phyloP scores from a whole-genome alignment of 352 stramenopile genomes.

The Plasmopara halstedii region DNA sequence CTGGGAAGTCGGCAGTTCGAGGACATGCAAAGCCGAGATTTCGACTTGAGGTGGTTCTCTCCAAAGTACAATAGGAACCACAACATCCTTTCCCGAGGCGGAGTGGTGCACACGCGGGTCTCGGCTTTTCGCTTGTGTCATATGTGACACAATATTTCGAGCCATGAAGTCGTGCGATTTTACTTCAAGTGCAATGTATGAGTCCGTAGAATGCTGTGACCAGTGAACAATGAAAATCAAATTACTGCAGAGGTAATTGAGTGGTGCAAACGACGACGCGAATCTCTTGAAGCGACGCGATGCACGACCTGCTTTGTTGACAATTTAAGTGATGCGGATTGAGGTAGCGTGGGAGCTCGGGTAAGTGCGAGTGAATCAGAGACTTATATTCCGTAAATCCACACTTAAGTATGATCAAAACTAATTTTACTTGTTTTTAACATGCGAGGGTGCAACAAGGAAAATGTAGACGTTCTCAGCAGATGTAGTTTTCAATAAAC shows the following conservation, averaged over 20 bases:
- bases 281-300: too few species aligned
- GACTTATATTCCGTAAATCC: too few species aligned
- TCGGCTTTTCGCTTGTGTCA: slow-evolving; percentile 6
- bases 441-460: slow-evolving; percentile 52
- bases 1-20: slow-evolving; percentile 53
- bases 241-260: too few species aligned
- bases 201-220: too few species aligned
- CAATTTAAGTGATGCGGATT: too few species aligned
- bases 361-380: too few species aligned
- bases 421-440: slow-evolving; percentile 48
- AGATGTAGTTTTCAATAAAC: slow-evolving; percentile 48
- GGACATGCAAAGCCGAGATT: slow-evolving; percentile 51
- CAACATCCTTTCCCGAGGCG: slow-evolving; percentile 29
- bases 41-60: slow-evolving; percentile 40
- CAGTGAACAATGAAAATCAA: too few species aligned
- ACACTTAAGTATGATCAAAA: too few species aligned
- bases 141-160: slow-evolving; percentile 15
- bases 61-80: slow-evolving; percentile 70
- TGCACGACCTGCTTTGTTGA: too few species aligned
- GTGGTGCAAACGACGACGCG: too few species aligned
- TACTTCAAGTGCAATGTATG: background rate
- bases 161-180: slow-evolving; percentile 3
- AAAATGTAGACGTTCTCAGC: slow-evolving; percentile 74
- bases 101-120: slow-evolving; percentile 4
- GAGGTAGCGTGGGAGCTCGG: too few species aligned